Conservation (phyloP, 371 early-diverging fungal genomes). For the Mortierella sp. region DNA sequence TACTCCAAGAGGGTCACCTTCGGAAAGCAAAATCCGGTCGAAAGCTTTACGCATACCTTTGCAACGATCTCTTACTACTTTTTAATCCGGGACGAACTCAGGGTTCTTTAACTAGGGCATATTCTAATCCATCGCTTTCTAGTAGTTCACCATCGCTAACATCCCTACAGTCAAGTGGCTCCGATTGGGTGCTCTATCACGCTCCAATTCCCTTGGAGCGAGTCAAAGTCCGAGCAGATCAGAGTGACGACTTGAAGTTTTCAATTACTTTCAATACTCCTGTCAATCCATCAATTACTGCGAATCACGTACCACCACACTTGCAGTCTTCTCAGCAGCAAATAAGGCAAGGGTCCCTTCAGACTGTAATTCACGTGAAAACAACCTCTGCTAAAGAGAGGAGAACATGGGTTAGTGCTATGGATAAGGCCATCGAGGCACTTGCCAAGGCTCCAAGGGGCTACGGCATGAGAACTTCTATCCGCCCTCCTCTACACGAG, state of each 20-base stretch:
- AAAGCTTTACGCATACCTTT: conserved; percentile 86
- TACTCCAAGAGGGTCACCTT: conserved; percentile 86
- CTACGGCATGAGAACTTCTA: conserved; percentile 44
- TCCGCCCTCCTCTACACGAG: conserved; percentile 42
- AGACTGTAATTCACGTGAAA: conserved; percentile 36
- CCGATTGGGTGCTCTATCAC: conserved; percentile 39
- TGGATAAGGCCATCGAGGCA: conserved; percentile 41
- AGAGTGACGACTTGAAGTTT: conserved; percentile 29
- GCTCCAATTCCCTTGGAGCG: conserved; percentile 38
- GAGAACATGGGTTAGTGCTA: conserved; percentile 18
- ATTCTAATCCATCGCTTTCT: conserved; percentile 12
- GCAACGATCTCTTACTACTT: conserved; percentile 89
- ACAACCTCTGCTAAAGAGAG: conserved; percentile 25
- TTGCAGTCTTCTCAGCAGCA: conserved; percentile 18
- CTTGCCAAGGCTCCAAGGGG: conserved; percentile 41
- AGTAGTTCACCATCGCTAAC: conserved; percentile 2
- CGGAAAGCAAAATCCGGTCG: conserved; percentile 88
- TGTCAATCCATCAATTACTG: background rate
- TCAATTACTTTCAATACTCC: conserved; percentile 18
- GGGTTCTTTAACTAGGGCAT: conserved; percentile 14
- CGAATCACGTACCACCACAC: conserved; percentile 19
- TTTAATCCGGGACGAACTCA: conserved; percentile 32
- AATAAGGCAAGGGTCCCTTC: conserved; percentile 1
- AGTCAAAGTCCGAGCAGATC: conserved; percentile 23
- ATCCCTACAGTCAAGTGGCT: conserved; percentile 10